Evolutionary conservation across 768 basidiomycete genomes (phyloP).

Genomic region (Rhodosporidiobolus odoratus): DNA sequence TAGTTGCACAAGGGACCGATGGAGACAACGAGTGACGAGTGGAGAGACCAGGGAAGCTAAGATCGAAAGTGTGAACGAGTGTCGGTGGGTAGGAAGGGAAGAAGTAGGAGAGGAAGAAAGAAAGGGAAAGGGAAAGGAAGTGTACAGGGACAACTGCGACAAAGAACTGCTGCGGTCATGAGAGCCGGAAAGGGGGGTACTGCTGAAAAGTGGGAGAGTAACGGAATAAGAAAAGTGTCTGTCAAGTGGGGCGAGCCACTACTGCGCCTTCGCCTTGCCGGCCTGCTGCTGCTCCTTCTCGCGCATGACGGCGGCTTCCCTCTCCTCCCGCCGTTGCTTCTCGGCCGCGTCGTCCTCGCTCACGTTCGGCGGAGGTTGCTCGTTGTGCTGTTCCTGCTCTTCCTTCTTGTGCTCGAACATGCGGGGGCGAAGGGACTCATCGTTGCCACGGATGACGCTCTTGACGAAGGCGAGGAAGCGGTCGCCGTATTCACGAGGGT

Average conservation of each 20-base stretch:
- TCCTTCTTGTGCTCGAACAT: constrained; percentile 12
- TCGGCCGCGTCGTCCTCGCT: constrained; percentile 3
- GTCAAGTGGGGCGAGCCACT: not conserved
- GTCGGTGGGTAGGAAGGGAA: not conserved
- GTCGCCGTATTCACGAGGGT: constrained; percentile 76
- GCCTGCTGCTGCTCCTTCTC: not conserved
- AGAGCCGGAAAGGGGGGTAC: no score
- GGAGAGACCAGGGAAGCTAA: no score
- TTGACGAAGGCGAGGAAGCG: constrained; percentile 77
- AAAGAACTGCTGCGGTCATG: not conserved
- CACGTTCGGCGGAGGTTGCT: not conserved
- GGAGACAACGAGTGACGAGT: no score
- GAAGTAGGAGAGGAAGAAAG: not conserved
- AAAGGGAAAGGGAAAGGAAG: not conserved
- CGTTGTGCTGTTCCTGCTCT: not conserved
- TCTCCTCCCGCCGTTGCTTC: not conserved
- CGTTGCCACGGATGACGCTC: constrained; percentile 76
- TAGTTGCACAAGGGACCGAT: no score
- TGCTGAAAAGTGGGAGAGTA: not conserved
- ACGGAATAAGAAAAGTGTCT: not conserved
- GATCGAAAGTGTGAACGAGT: not conserved
- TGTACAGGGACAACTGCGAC: not conserved
- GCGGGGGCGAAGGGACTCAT: constrained; percentile 52
- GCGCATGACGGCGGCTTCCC: not conserved
- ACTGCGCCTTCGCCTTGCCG: constrained; percentile 9